Base-by-base conservation (phyloP, 495 filamentous ascomycete species). In the Penicillium crystallinum region DNA sequence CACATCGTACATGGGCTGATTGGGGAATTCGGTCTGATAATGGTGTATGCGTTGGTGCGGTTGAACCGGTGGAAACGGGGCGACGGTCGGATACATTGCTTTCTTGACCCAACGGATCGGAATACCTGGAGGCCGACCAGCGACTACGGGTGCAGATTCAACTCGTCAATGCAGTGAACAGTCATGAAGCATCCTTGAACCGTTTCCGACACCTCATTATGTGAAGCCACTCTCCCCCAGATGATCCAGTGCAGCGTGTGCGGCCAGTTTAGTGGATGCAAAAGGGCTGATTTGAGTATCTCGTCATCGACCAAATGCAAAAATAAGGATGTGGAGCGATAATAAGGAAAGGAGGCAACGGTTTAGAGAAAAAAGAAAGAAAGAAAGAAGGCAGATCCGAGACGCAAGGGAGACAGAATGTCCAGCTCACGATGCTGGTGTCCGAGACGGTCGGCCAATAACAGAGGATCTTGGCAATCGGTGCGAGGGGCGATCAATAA, bases 131-230 rank as follows among this genome's bases (percentile, higher is more conserved):
- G 34, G 40, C 40, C 49, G 40, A 18, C 39, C 39, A 42, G 39
- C 39, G 39, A 42, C 22, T 25, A 42, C 15, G 44, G 19, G 34
- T 8, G 46, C 55, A 52, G 45, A 58, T 49, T 66, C 52, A 53
- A 57, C 49, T 61, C 45, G 56, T 64, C 52, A 58, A 31, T 17
- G 22, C 12, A 63, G 55, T 61, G 56, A 49, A 47, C 41, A 66
- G 58, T 77, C 67, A 73, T 67, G 67, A 67, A 70, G 66, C 71
- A 73, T 73, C 63, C 65, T 74, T 75, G 60, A 69, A 72, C 29
- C 72, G 72, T 73, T 75, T 77, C 64, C 72, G 71, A 73, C 71
- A 74, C 73, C 71, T 68, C 73, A 77, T 77, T 65, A 71, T 77
- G 72, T 60, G 53, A 61, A 49, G 33, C 55, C 58, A 63, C 54